Conservation (phyloP, 2,329 filamentous ascomycete species). For the Cercospora zeae-maydis region DNA sequence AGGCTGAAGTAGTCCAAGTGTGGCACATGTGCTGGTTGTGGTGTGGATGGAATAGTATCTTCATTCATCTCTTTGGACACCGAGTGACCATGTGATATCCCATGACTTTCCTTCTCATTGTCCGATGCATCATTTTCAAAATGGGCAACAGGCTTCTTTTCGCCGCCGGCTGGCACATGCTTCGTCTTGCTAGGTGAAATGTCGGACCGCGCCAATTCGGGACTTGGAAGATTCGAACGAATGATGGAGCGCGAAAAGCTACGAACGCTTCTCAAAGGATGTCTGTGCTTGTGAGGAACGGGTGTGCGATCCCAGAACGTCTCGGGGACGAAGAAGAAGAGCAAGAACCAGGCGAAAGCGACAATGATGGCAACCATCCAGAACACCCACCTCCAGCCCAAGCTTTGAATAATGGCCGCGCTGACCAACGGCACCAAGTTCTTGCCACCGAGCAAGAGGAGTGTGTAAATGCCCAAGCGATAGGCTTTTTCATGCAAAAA, state of each 20-base stretch:
- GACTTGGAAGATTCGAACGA: constrained; percentile 14
- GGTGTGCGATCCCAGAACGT: constrained; percentile 93
- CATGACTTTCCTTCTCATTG: constrained; percentile 12
- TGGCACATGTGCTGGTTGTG: not conserved
- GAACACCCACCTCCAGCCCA: constrained; percentile 65
- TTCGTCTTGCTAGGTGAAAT: constrained; percentile 6
- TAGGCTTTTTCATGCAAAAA: constrained; percentile 93
- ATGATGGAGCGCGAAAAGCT: constrained; percentile 22
- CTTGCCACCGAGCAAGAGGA: constrained; percentile 77
- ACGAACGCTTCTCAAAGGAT: constrained; percentile 19
- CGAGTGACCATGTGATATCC: constrained; percentile 11
- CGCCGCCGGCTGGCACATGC: constrained; percentile 9
- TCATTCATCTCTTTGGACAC: constrained; percentile 8
- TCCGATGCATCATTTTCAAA: constrained; percentile 16
- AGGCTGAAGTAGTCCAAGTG: constrained; percentile 22
- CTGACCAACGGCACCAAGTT: constrained; percentile 85
- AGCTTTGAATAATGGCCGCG: constrained; percentile 72
- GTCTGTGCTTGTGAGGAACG: constrained; percentile 40
- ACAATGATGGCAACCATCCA: constrained; percentile 79
- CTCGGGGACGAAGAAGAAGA: constrained; percentile 91
- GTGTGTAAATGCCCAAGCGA: constrained; percentile 86
- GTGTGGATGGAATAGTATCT: not conserved
- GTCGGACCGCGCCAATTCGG: constrained; percentile 17
- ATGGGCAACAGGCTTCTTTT: constrained; percentile 15
- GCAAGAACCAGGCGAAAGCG: constrained; percentile 62